Base-by-base conservation (phyloP, 1,139 yeast species). In the Geotrichum macrosporum region DNA sequence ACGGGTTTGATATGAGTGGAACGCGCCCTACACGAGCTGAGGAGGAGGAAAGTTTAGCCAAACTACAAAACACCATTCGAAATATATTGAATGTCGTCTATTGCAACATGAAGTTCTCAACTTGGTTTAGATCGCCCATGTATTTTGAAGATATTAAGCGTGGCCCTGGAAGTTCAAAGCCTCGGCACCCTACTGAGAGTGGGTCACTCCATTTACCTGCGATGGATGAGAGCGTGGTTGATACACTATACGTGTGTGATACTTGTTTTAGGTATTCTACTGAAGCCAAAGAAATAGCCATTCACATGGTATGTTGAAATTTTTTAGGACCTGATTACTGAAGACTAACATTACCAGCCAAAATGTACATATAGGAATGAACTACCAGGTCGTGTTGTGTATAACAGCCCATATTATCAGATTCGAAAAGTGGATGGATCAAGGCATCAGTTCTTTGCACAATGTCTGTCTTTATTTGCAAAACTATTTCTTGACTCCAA, bases 401-500 rank as follows among this genome's bases (percentile, higher is more conserved):
- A 87, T 62, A 69, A 76, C 41, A 87, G 83, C 54, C 76, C 73
- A 2, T 64, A 71, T 12, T 70, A 73, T 46, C 70, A 77, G 1
- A 84, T 89, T 35, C 69, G 86, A 46, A 76, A 76, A 52, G 76
- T 88, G 0, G 75, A 78, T 55, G 96, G 95, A 1, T 69, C 71
- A 20, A 70, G 75, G 44, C 75, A 55, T 20, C 57, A 74, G 47
- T 63, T 87, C 22, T 87, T 81, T 55, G 80, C 95, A 54, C 97
- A 89, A 60, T 81, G 86, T 56, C 66, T 92, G 53, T 81, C 94
- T 49, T 69, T 92, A 4, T 84, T 89, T 65, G 94, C 95, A 1
- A 87, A 88, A 64, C 73, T 92, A 35, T 92, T 86, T 58, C 73
- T 92, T n/a, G 96, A 88, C 55, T 88, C 86, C 63, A 92, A 92